A percentile compares a stretch with the other conserved stretches of the same genome.
Conservation (phyloP, 1,284 basidiomycete genomes). For the Tranzscheliella williamsii region DNA sequence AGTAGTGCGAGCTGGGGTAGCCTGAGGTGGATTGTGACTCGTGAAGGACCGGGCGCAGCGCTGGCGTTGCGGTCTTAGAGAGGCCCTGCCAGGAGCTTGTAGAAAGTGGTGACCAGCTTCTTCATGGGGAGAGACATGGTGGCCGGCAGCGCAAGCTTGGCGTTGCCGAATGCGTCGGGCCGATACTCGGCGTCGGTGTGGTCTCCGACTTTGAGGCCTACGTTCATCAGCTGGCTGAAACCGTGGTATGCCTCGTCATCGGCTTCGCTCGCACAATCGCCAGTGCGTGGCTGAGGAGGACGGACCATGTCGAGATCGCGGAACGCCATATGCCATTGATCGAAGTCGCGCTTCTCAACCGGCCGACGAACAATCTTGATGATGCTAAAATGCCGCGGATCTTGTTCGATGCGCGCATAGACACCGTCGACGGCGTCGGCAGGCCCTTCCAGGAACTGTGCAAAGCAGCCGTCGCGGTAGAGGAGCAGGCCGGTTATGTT, state of each 20-base stretch:
- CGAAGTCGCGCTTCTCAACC: conserved; percentile 29
- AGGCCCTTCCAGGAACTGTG: conserved; percentile 41
- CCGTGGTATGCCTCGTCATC: conserved; percentile 10
- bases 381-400: conserved; percentile 29
- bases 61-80: no score
- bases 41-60: no score
- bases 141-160: conserved; percentile 19
- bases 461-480: conserved; percentile 40
- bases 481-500: conserved; percentile 33
- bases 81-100: conserved; percentile 25
- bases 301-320: conserved; percentile 31
- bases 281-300: background rate
- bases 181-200: conserved; percentile 21
- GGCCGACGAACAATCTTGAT: conserved; percentile 18
- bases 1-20: no score
- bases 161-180: conserved; percentile 18
- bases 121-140: conserved; percentile 31
- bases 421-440: conserved; percentile 15
- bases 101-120: conserved; percentile 35
- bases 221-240: conserved; percentile 36
- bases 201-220: conserved; percentile 23
- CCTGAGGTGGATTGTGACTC: no score
- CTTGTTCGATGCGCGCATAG: conserved; percentile 27
- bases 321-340: conserved; percentile 41
- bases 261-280: background rate